Conservation (phyloP, 1,139 yeast genomes). For the Candida mesenterica region DNA sequence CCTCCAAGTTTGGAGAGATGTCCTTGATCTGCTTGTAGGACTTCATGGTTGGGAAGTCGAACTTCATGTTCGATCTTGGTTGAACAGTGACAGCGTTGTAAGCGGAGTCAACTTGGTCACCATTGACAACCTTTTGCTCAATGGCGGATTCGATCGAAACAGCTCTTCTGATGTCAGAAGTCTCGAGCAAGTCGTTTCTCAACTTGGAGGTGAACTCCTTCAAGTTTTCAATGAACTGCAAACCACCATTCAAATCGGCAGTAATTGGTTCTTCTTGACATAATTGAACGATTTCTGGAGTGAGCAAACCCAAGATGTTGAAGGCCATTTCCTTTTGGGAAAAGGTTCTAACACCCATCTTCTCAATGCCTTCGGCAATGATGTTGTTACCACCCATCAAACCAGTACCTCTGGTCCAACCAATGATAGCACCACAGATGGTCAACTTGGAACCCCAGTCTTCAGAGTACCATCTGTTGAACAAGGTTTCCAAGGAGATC, state of each 20-base stretch:
- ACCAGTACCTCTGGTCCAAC: conserved; percentile 99
- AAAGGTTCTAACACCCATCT: conserved; percentile 94
- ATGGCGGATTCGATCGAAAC: conserved; percentile 90
- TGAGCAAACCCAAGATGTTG: conserved; percentile 90
- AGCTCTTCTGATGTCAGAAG: conserved; percentile 91
- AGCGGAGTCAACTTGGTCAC: conserved; percentile 86
- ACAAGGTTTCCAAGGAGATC: conserved; percentile 88
- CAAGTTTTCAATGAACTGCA: conserved; percentile 88
- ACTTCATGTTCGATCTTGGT: conserved; percentile 94
- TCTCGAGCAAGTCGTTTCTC: conserved; percentile 78
- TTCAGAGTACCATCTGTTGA: conserved; percentile 99
- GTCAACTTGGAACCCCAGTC: conserved; percentile 95
- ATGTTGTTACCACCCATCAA: conserved; percentile 96
- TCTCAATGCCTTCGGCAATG: conserved; percentile 96
- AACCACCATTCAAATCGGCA: conserved; percentile 99
- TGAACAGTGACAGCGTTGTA: conserved; percentile 71
- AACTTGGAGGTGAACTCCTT: conserved; percentile 82
- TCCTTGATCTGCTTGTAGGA: conserved; percentile 70
- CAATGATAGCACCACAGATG: conserved; percentile 96
- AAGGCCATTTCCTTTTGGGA: conserved; percentile 99
- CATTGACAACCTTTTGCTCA: conserved; percentile 90
- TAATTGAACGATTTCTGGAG: conserved; percentile 78
- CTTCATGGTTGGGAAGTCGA: conserved; percentile 88
- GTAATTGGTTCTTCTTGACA: conserved; percentile 93
- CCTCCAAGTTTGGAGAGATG: conserved; percentile 76